Base-by-base conservation (phyloP, 2,329 filamentous ascomycete genomes). In the Trichothecium sympodiale region DNA sequence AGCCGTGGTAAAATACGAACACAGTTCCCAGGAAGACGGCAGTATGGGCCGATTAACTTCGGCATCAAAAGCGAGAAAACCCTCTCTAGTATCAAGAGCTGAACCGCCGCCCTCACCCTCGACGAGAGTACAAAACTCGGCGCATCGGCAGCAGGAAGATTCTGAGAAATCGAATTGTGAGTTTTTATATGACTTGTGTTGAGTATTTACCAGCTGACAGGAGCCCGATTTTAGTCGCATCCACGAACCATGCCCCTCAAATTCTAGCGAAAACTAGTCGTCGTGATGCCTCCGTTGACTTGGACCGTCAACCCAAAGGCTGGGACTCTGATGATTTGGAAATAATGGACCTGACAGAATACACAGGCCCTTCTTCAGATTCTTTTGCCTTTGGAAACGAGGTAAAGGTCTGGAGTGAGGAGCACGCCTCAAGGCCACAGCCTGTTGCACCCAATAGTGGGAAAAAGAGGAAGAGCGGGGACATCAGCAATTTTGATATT, bases 381-480 rank as follows among this genome's bases (percentile, higher is more conserved):
- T 59, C 57, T 3, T 40, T 56, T 15, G 46, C 49, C 3, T 59
- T 61, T 27, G 56, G 50, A 10, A 55, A 61, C 3, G 57, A 60
- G 30, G 49, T 55, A 2, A 59, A 51, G 36, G 31, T 66, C 13
- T 69, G 65, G 66, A 56, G 56, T 3, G 62, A 65, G 32, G 60
- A 61, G 14, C 56, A 53, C 43, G 59, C 59, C 15, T 46, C 49
- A 15, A 58, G 61, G 33, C 51, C 61, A 1, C 56, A 60, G 18
- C 59, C 59, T 5, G 34, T 50, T 8, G 20, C 10, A 6, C 42
- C 56, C 2, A 62, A 52, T 31, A 57, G 59, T 31, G 56, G 56
- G 14, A 70, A 64, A 50, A 75, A 74, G 50, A 54, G 69, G 41
- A 74, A 74, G 47, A 71, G 67, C 41, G 55, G 53, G 17, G 64